Base-by-base conservation (phyloP, 179 eudicot species). In the Sideroxylon spinosum region DNA sequence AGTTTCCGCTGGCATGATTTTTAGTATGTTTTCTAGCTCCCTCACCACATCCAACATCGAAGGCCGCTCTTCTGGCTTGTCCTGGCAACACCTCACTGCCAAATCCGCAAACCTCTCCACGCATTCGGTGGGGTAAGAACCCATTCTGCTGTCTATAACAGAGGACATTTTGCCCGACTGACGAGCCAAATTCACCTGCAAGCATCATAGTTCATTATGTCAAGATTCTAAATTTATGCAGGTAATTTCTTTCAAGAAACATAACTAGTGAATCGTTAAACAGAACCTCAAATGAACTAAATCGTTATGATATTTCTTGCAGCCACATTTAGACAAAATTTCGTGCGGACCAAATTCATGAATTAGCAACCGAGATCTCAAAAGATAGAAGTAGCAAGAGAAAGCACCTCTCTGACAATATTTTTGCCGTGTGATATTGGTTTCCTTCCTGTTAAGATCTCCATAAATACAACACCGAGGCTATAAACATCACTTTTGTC, bases 401-500 rank as follows among this genome's bases (percentile, higher is more conserved):
- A 46, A 57, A 29, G 73, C 86, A 92, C 97, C 97, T 92, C 95
- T 1, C 95, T 86, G 72, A 91, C 97, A 66, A 92, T 88, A 61
- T 92, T 92, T 83, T 86, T 89, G 62, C 97, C 95, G 80, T 85
- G 88, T 26, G 86, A 86, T 83, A 92, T 92, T 7, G 97, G 95
- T 32, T 82, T 91, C 85, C 84, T 84, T 63, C 92, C 90, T 9
- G 95, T 92, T 62, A 92, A 81, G 82, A 92, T 87, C 85, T 92
- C 97, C 78, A 92, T 79, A 84, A 89, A 89, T 76, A 92, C 97
- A 57, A 92, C 85, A 68, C 94, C 94, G 52, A 91, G 82, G 86
- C 97, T 90, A 83, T 92, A 92, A 48, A 92, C 95, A 29, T 92
- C 97, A 71, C 97, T 92, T 79, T 91, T 92, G 77, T 89, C 93